Conservation (phyloP, 306 rosid genomes). For the Cucumis sativus region Cucumber_9930_V3 NC_026660.2:29391501-29392000, state of each 20-base stretch:
- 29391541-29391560: constrained; percentile 43
- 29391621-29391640: constrained; percentile 53
- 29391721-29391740: constrained; percentile 53
- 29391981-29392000: not conserved
- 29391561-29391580: constrained; percentile 28
- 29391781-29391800: constrained; percentile 46
- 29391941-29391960: not conserved
- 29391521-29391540: constrained; percentile 37
- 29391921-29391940: not conserved
- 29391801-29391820: constrained; percentile 60
- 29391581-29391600: constrained; percentile 44
- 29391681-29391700: constrained; percentile 55
- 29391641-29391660: constrained; percentile 48
- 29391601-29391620: constrained; percentile 54
- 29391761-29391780: constrained; percentile 60
- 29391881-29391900: not conserved
- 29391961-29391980: not conserved
- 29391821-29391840: constrained; percentile 60
- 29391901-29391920: not conserved
- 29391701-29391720: constrained; percentile 45
- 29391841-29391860: constrained; percentile 23
- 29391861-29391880: constrained; percentile 14
- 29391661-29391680: constrained; percentile 49
- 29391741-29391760: constrained; percentile 47
- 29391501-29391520: constrained; percentile 40